Evolutionary conservation across 139 green algal genomes (phyloP).

Genomic region (Auxenochlorella pyrenoidosa): DNA sequence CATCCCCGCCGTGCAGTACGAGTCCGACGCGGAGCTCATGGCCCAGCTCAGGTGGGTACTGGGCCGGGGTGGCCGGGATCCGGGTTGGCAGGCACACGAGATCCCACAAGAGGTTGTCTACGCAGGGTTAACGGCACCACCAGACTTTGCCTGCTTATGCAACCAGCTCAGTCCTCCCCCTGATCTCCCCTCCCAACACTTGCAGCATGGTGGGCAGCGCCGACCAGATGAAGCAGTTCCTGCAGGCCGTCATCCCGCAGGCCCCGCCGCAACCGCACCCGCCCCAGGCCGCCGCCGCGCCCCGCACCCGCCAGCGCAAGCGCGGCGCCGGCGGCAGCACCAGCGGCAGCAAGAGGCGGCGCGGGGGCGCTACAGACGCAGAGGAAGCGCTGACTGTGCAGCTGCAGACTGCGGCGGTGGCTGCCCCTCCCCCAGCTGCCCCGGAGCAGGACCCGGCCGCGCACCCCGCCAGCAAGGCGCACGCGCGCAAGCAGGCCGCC

Average conservation of each 20-base stretch:
- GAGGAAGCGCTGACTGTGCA: background rate
- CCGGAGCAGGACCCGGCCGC: too few relatives aligned
- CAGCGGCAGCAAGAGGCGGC: background rate
- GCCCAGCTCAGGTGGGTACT: slow-evolving; percentile 3
- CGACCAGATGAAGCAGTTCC: slow-evolving; percentile 22
- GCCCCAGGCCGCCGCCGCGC: background rate
- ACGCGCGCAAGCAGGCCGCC: background rate
- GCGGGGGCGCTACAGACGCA: background rate
- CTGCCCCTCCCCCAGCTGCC: too few relatives aligned
- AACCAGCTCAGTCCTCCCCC: too few relatives aligned
- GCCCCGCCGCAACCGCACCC: slow-evolving; percentile 1
- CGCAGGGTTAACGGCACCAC: too few relatives aligned
- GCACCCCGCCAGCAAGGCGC: background rate
- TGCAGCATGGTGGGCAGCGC: slow-evolving; percentile 7
- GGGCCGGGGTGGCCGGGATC: too few relatives aligned
- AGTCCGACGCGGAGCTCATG: background rate
- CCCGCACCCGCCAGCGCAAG: background rate
- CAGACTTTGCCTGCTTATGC: too few relatives aligned
- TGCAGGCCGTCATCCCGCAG: slow-evolving; percentile 9
- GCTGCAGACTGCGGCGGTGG: background rate
- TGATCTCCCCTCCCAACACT: background rate
- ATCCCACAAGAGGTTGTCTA: too few relatives aligned
- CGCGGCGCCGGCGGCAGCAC: background rate
- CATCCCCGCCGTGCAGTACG: background rate
- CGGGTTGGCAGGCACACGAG: too few relatives aligned